phyloP scores from a whole-genome alignment of 2,329 filamentous ascomycete genomes.

The Fusarium vanettenii region DNA sequence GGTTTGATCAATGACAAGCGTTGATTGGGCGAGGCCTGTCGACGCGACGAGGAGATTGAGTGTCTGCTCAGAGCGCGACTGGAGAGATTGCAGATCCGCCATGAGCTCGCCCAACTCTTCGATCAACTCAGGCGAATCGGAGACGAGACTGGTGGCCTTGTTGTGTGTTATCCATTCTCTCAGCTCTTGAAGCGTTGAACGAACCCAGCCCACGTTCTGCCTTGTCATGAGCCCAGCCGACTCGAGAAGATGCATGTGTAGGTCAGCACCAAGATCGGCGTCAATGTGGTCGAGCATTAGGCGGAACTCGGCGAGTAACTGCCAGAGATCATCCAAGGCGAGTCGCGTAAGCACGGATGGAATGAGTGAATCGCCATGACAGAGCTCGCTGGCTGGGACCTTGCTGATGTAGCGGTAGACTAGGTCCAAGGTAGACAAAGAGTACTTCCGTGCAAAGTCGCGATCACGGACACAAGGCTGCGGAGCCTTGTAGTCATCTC shows the following conservation, averaged over 20 bases:
- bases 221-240: constrained; percentile 38
- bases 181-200: constrained; percentile 26
- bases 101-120: not conserved
- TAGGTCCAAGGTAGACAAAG: constrained; percentile 36
- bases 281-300: constrained; percentile 42
- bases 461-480: constrained; percentile 36
- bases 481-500: constrained; percentile 30
- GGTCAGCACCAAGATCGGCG: constrained; percentile 38
- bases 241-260: constrained; percentile 41
- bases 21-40: constrained; percentile 11
- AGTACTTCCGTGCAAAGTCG: constrained; percentile 45
- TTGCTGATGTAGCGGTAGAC: constrained; percentile 36
- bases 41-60: constrained; percentile 18
- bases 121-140: not conserved
- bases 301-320: constrained; percentile 41
- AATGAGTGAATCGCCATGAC: constrained; percentile 21
- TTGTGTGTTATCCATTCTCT: constrained; percentile 41
- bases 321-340: constrained; percentile 43
- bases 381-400: constrained; percentile 14
- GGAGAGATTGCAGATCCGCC: not conserved
- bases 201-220: constrained; percentile 40
- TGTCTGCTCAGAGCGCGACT: constrained; percentile 8
- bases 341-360: constrained; percentile 26
- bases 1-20: not conserved
- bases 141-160: not conserved